phyloP scores from a whole-genome alignment of 805 yeast species.

The Ogataea ganodermae region DNA sequence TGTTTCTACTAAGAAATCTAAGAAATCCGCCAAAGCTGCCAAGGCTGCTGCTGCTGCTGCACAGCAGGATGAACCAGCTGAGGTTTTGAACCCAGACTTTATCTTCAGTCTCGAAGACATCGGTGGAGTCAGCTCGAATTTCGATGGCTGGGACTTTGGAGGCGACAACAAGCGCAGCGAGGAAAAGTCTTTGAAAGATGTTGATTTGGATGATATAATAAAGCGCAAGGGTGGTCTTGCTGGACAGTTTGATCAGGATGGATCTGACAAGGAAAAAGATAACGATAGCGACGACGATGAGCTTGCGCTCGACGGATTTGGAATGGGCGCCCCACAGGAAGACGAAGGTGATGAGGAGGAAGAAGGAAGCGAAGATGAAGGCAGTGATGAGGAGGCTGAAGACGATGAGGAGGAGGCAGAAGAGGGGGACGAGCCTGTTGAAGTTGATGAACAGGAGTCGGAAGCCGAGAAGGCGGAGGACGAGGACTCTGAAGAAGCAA shows the following conservation, averaged over 20 bases:
- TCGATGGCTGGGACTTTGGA: constrained; percentile 85
- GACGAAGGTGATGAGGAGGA: constrained; percentile 31
- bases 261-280: constrained; percentile 36
- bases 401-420: constrained; percentile 37
- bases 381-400: constrained; percentile 35
- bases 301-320: constrained; percentile 45
- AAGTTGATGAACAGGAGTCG: constrained; percentile 31
- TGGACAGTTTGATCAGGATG: constrained; percentile 36
- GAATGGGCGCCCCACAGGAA: constrained; percentile 36
- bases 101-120: constrained; percentile 64
- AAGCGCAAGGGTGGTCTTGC: constrained; percentile 75
- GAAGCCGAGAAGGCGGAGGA: constrained; percentile 34
- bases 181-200: constrained; percentile 49
- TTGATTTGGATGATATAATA: constrained; percentile 85
- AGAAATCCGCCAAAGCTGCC: constrained; percentile 27
- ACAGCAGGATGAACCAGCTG: constrained; percentile 40
- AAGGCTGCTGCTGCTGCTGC: constrained; percentile 21
- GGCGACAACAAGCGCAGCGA: constrained; percentile 41
- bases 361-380: constrained; percentile 34
- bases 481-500: constrained; percentile 77
- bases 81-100: constrained; percentile 73
- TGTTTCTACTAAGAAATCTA: constrained; percentile 25
- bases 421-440: constrained; percentile 27
- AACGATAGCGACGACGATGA: constrained; percentile 42
- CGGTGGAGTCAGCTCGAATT: constrained; percentile 36